Base-by-base conservation (phyloP, 2,329 filamentous ascomycete species). In the Colletotrichum sp. region DNA sequence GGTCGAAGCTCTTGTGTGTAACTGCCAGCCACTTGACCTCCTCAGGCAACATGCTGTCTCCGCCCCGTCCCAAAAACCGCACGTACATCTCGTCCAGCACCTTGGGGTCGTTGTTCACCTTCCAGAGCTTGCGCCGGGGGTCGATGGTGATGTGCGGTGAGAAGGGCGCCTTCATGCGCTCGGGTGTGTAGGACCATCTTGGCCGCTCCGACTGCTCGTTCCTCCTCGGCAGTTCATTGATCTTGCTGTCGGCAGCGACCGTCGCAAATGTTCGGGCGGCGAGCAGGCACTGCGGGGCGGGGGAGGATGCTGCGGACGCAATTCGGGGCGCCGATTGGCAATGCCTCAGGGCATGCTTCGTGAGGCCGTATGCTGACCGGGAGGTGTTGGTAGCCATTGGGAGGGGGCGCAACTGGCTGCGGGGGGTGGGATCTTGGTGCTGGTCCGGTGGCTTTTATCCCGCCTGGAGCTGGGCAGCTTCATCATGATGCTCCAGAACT, bases 1-100 rank as follows among this genome's bases (percentile, higher is more conserved):
- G 95, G 82, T 99, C 96, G 81, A 98, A 98, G 84, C 95, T 98
- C 90, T 98, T 98, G 84, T 98, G 97, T 77, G 97, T 99, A 70
- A 99, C 91, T 34, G 96, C 96, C 80, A 98, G 87, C 97, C 97
- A 99, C 86, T 98, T 98, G 75, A 97, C 88, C 85, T 99, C 96
- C 18, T 98, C 96, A 3, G 93, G 92, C 72, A 99, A 87, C 82
- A 97, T 83, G 78, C 89, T 90, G 77, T 94, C 90, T 71, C 94
- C 94, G 59, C 90, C 91, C 61, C 87, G 87, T 8, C 96, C 96
- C 69, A 98, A 85, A 78, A 98, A 90, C 67, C 88, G 88, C 77
- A 90, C 88, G 83, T 98, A 98, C 83, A 95, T 93, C 63, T 90
- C 87, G 82, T 98, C 93, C 69, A 99, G 87, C 80, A 88, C 87